phyloP scores from a whole-genome alignment of 2,329 filamentous ascomycete genomes.

The Apiospora malaysiana region DNA sequence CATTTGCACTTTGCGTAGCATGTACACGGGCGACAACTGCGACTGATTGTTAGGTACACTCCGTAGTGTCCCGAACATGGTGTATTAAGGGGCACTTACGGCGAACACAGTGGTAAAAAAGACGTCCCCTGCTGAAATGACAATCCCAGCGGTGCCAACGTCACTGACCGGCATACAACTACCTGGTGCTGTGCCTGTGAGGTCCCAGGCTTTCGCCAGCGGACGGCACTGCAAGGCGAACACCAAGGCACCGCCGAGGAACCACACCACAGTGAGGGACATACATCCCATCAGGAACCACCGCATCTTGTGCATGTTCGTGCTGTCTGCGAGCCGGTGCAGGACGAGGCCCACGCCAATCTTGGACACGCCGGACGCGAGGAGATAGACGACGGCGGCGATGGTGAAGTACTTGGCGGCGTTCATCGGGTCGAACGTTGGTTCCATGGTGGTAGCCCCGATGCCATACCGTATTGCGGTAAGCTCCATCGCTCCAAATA shows the following conservation, averaged over 20 bases:
- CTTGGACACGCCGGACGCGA: slow-evolving; percentile 9
- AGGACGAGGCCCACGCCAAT: slow-evolving; percentile 8
- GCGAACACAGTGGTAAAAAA: not conserved
- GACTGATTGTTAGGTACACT: not conserved
- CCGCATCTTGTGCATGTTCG: not conserved
- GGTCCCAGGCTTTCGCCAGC: slow-evolving; percentile 10
- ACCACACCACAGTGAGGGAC: not conserved
- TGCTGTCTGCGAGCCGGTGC: not conserved
- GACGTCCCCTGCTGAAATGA: not conserved
- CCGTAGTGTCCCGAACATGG: not conserved
- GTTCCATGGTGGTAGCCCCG: not conserved
- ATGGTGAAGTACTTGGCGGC: slow-evolving; percentile 22
- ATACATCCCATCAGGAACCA: slow-evolving; percentile 7
- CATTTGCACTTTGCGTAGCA: not conserved
- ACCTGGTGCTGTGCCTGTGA: not conserved
- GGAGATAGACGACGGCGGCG: slow-evolving; percentile 6
- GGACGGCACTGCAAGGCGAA: slow-evolving; percentile 14
- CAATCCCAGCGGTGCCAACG: not conserved
- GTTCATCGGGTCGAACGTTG: not conserved
- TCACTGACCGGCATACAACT: not conserved
- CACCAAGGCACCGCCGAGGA: not conserved
- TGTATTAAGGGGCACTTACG: not conserved
- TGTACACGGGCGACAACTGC: not conserved
- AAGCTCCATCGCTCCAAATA: slow-evolving; percentile 17
- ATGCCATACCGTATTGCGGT: slow-evolving; percentile 1